These are phyloP conservation scores for Oryza glaberrima DNA, from an alignment of 176 grass and related monocot species.

Conservation along the genomic window DNA sequence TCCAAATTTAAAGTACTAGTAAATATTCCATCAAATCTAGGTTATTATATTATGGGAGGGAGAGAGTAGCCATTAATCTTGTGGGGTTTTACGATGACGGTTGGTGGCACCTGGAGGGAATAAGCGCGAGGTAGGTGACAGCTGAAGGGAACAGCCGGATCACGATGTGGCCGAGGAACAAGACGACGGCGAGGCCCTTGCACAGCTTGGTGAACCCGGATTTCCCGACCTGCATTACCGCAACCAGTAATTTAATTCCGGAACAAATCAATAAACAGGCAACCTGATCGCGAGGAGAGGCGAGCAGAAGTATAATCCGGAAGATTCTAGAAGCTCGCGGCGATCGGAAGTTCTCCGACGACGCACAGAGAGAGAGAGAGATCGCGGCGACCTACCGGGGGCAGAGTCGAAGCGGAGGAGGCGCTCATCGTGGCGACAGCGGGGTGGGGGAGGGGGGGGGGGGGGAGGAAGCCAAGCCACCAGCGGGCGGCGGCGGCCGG, in stretches of 20 bases:
- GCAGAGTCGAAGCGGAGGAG: background rate
- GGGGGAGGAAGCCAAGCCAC: no score
- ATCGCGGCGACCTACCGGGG: background rate
- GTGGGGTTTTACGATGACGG: conserved; percentile 10
- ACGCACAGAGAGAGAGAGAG: background rate
- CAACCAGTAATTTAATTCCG: background rate
- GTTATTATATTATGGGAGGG: no score
- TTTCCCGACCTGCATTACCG: conserved; percentile 51
- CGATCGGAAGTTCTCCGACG: background rate
- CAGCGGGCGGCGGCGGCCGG: no score
- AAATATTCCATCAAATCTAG: no score
- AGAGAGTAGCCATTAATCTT: background rate
- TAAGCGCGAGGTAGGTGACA: conserved; percentile 67
- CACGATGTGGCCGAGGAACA: conserved; percentile 64
- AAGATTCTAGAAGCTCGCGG: background rate
- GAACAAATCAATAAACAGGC: background rate
- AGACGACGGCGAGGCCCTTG: conserved; percentile 74
- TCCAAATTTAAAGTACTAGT: no score
- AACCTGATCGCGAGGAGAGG: background rate
- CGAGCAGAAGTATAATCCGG: background rate
- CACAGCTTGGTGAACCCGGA: conserved; percentile 83
- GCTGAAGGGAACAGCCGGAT: conserved; percentile 72
- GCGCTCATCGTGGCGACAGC: background rate
- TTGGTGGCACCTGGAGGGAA: conserved; percentile 70
- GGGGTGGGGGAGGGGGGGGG: no score